phyloP scores from a whole-genome alignment of 2,329 filamentous ascomycete species.

The Ophiostoma montium region DNA sequence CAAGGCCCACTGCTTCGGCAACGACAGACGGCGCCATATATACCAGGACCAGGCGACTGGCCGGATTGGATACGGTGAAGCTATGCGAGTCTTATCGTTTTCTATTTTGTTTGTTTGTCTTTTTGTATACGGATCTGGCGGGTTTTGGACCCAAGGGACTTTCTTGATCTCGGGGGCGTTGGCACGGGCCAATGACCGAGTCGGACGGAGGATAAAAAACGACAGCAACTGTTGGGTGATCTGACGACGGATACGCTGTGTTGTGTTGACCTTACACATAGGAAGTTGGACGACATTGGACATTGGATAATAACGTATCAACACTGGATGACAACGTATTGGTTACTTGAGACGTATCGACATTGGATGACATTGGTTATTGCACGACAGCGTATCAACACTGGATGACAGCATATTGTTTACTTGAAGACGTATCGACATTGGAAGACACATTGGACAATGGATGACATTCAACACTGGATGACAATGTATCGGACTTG shows the following conservation, averaged over 20 bases:
- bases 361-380: too few relatives aligned
- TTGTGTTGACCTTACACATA: neutral
- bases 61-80: neutral
- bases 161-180: neutral
- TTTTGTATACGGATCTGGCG: neutral
- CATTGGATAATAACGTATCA: too few relatives aligned
- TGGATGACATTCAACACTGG: too few relatives aligned
- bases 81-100: neutral
- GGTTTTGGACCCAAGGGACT: neutral
- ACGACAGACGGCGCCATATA: neutral
- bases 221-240: neutral
- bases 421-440: too few relatives aligned
- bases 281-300: too few relatives aligned
- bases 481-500: too few relatives aligned
- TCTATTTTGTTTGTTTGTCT: neutral
- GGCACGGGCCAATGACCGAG: neutral
- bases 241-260: neutral
- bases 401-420: too few relatives aligned
- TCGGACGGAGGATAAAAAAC: neutral
- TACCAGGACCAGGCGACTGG: neutral
- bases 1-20: neutral
- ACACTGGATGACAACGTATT: too few relatives aligned
- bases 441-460: too few relatives aligned
- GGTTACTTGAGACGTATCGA: too few relatives aligned
- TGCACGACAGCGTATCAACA: too few relatives aligned